Conservation (phyloP, 495 filamentous ascomycete species). For the Letharia lupina region DNA sequence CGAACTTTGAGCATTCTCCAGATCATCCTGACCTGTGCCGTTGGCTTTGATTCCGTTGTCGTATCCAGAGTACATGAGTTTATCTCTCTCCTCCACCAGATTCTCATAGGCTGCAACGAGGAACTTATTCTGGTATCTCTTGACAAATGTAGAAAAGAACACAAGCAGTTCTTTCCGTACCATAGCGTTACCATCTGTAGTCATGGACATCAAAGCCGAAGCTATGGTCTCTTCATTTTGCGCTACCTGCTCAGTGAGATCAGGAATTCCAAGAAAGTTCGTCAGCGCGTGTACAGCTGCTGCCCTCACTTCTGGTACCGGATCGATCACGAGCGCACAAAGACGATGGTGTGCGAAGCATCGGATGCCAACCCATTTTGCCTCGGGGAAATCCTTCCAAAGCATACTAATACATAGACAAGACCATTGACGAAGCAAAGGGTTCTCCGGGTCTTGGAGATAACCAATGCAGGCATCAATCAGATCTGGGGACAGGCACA, state of each 20-base stretch:
- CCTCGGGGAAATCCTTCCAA: slow-evolving; percentile 83
- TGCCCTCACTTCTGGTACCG: slow-evolving; percentile 87
- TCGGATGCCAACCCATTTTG: slow-evolving; percentile 87
- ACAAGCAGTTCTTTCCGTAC: slow-evolving; percentile 88
- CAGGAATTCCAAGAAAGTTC: slow-evolving; percentile 86
- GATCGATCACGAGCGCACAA: slow-evolving; percentile 72
- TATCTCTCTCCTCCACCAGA: slow-evolving; percentile 72
- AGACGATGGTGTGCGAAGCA: slow-evolving; percentile 71
- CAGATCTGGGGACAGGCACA: slow-evolving; percentile 71
- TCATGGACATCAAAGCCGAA: slow-evolving; percentile 74
- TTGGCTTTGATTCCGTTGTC: slow-evolving; percentile 31
- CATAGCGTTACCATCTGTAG: slow-evolving; percentile 82
- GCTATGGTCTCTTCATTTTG: slow-evolving; percentile 84
- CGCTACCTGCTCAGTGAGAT: slow-evolving; percentile 83
- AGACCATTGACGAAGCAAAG: slow-evolving; percentile 88
- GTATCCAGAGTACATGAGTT: slow-evolving; percentile 40
- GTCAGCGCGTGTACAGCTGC: slow-evolving; percentile 90
- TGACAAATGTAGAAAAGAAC: slow-evolving; percentile 87
- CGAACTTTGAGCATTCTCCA: slow-evolving; percentile 26
- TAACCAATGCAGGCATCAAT: slow-evolving; percentile 77
- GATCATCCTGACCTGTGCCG: slow-evolving; percentile 17
- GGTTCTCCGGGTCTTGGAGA: slow-evolving; percentile 75
- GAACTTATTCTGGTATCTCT: slow-evolving; percentile 87
- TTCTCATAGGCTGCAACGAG: slow-evolving; percentile 88
- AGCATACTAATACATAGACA: slow-evolving; percentile 94